Base-by-base conservation (phyloP, 176 grass and related monocot species). In the Phoenix roebelenii region DNA sequence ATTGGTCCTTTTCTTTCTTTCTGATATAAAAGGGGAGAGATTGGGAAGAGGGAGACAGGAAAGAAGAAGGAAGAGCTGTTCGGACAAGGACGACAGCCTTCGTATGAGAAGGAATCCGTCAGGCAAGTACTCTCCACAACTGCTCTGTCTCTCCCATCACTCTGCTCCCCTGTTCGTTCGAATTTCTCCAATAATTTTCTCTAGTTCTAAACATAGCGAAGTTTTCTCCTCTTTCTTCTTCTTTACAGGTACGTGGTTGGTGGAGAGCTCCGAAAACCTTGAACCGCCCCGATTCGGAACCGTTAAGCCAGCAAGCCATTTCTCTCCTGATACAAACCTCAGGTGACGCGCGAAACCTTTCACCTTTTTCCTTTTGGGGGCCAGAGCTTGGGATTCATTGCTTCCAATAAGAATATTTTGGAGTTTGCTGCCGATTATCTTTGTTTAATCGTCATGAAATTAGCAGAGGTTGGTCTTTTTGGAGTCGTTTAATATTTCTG, bases 31-130 rank as follows among this genome's bases (percentile, higher is more conserved):
- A 85, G 84, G 54, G 7, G 72, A 74, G 19, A 77, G 50, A 3
- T 72, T 72, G 24, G 26, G 63, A 18, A 51, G 49, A 10, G 69
- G 49, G 9, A 9, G 7, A 9, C 32, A 39, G 12, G 25, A 66
- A 54, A 26, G 52, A 75, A 86, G 83, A 83, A 73, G 83, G 54
- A 90, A 78, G 75, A 90, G 92, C 62, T 96, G 92, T 58, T 96
- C 92, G 7, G 83, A 96, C 78, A 85, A 79, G 63, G 83, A 90
- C 7, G 76, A 70, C 65, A 78, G 73, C 72, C 65, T 82, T 64
- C 72, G 72, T 16, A 74, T 50, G 20, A 63, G 71, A 56, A 80
- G 66, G 52, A 69, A 90, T 72, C 16, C 73, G 61, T 85, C 91
- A 77, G 86, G 86, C 16, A 58, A 39, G 32, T 39, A 39, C 19